phyloP scores from a whole-genome alignment of 768 basidiomycete species.

The Lyophyllum shimeji region DNA sequence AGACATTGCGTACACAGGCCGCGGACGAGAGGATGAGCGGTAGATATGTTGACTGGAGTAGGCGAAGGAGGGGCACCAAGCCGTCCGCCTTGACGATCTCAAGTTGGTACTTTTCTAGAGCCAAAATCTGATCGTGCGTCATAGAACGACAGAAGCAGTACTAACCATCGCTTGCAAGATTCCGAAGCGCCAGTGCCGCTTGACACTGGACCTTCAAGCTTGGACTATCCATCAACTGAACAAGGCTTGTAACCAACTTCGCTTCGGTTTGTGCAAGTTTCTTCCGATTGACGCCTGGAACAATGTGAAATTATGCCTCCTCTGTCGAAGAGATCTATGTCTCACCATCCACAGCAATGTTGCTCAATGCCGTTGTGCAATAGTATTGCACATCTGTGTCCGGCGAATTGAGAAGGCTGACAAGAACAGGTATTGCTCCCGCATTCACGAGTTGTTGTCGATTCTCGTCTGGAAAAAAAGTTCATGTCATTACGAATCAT shows the following conservation, averaged over 20 bases:
- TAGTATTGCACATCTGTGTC: constrained; percentile 99
- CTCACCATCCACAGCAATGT: constrained; percentile 94
- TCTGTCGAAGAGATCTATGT: background rate
- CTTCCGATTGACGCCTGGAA: constrained; percentile 79
- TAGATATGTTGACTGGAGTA: constrained; percentile 94
- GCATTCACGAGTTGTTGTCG: constrained; percentile 97
- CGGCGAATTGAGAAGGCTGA: constrained; percentile 88
- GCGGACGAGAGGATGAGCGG: constrained; percentile 98
- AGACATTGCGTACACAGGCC: constrained; percentile 98
- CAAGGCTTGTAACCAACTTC: constrained; percentile 90
- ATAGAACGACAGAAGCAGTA: constrained; percentile 4
- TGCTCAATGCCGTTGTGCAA: constrained; percentile 96
- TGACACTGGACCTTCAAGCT: constrained; percentile 99
- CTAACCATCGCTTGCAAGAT: constrained; percentile 94
- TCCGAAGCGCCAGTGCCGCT: constrained; percentile 92
- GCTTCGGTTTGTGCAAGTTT: constrained; percentile 94
- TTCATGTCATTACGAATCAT: constrained; percentile 1
- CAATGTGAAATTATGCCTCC: constrained; percentile 1
- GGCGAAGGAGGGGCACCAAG: constrained; percentile 85
- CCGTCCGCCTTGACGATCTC: constrained; percentile 98
- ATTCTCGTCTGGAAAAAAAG: constrained; percentile 81
- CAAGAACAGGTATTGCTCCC: constrained; percentile 96
- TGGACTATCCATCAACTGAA: constrained; percentile 94
- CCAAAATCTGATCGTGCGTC: background rate
- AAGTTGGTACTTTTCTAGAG: constrained; percentile 93